Evolutionary conservation across 768 basidiomycete genomes (phyloP).

Genomic region (Lentinula edodes): DNA sequence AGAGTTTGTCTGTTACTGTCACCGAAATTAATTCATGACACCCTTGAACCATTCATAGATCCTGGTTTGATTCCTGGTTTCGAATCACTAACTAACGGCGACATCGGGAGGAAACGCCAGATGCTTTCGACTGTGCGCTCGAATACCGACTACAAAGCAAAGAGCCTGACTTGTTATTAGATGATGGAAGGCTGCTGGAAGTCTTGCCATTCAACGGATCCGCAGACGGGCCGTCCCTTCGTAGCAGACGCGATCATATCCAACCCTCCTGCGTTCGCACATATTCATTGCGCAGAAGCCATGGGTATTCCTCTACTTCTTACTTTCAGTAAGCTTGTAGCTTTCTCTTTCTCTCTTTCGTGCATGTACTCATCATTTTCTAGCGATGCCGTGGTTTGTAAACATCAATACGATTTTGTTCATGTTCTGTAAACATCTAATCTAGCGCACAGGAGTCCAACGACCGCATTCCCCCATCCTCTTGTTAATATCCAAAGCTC

Average conservation of each 20-base stretch:
- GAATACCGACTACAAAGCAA: not conserved
- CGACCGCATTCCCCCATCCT: slow-evolving; percentile 54
- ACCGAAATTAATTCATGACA: not conserved
- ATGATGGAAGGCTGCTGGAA: slow-evolving; percentile 60
- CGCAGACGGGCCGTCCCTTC: slow-evolving; percentile 37
- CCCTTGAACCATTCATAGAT: slow-evolving; percentile 28
- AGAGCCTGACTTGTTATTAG: slow-evolving; percentile 15
- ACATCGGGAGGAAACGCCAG: slow-evolving; percentile 50
- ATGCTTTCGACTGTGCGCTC: slow-evolving; percentile 44
- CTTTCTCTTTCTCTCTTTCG: not conserved
- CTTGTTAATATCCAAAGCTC: slow-evolving; percentile 52
- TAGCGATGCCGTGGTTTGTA: slow-evolving; percentile 62
- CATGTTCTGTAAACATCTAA: not conserved
- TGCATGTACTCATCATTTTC: not conserved
- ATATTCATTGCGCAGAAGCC: slow-evolving; percentile 62
- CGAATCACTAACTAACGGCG: slow-evolving; percentile 53
- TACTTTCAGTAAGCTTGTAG: slow-evolving; percentile 44
- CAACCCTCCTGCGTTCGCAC: slow-evolving; percentile 64
- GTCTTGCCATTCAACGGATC: slow-evolving; percentile 44
- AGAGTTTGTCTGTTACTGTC: slow-evolving; percentile 35
- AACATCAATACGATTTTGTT: not conserved
- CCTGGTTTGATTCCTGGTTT: slow-evolving; percentile 60
- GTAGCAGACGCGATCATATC: slow-evolving; percentile 61
- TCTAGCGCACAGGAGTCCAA: slow-evolving; percentile 34
- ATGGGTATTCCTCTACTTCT: slow-evolving; percentile 51